phyloP scores from a whole-genome alignment of 202 grass and related monocot species.

The Schoenoplectus tabernaemontani region DNA sequence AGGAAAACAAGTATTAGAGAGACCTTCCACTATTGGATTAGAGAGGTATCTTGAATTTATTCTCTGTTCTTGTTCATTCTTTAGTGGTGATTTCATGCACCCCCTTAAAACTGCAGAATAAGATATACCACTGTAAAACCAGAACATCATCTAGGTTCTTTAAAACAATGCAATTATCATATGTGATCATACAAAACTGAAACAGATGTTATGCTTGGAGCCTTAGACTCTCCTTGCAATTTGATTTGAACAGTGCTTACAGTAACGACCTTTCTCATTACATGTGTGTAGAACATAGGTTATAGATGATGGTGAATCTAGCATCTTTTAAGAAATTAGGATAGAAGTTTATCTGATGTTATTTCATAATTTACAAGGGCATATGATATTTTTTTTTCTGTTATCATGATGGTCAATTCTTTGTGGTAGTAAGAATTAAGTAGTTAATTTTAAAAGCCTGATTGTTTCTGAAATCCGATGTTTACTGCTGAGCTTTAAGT shows the following conservation, averaged over 20 bases:
- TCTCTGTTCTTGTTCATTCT: background rate
- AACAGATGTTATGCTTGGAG: background rate
- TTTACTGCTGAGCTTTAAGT: background rate
- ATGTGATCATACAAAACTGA: background rate
- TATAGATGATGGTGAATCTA: background rate
- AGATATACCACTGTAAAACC: background rate
- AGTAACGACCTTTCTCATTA: background rate
- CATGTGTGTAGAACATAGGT: background rate
- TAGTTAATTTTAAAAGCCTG: background rate
- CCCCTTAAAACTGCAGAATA: background rate
- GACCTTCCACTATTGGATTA: constrained; percentile 88
- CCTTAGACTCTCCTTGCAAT: background rate
- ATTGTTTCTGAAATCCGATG: background rate
- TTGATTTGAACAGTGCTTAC: background rate
- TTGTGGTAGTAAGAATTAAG: background rate
- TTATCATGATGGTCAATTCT: background rate
- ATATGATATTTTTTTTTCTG: background rate
- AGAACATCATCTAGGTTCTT: background rate
- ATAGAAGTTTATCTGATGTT: background rate
- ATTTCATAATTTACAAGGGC: background rate
- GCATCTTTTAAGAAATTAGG: background rate
- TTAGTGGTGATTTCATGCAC: background rate
- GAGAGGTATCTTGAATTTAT: constrained; percentile 40
- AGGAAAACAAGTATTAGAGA: constrained; percentile 81
- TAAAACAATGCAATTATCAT: background rate